Conservation (phyloP, 495 filamentous ascomycete genomes). For the Symbiotaphrina buchneri region DNA sequence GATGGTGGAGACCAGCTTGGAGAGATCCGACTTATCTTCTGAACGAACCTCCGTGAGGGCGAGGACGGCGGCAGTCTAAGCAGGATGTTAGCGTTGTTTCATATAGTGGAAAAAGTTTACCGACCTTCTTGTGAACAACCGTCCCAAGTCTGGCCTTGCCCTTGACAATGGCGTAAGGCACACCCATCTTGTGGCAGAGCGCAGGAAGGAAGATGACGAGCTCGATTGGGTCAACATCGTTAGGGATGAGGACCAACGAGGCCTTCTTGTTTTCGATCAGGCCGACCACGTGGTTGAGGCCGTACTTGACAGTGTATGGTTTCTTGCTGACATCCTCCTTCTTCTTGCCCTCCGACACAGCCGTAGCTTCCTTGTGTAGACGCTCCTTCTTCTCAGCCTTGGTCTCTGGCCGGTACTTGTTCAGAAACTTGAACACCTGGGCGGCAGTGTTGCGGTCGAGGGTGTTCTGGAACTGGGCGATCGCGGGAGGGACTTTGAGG, state of each 20-base stretch:
- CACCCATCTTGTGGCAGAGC: slow-evolving; percentile 99
- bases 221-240: slow-evolving; percentile 99
- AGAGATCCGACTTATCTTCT: slow-evolving; percentile 93
- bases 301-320: slow-evolving; percentile 97
- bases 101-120: background rate
- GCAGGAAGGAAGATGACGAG: slow-evolving; percentile 97
- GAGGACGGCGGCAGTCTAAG: slow-evolving; percentile 85
- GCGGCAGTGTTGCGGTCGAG: slow-evolving; percentile 97
- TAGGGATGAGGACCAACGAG: slow-evolving; percentile 86
- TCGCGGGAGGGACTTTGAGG: slow-evolving; percentile 92
- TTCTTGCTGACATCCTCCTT: slow-evolving; percentile 99
- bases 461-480: slow-evolving; percentile 91
- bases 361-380: slow-evolving; percentile 90
- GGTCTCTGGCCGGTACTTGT: slow-evolving; percentile 99
- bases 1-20: slow-evolving; percentile 86
- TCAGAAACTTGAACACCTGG: slow-evolving; percentile 93
- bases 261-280: slow-evolving; percentile 99
- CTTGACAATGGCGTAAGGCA: slow-evolving; percentile 98
- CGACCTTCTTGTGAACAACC: slow-evolving; percentile 97
- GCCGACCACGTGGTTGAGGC: slow-evolving; percentile 98
- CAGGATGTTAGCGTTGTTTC: background rate
- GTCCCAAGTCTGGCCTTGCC: slow-evolving; percentile 98
- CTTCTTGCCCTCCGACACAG: slow-evolving; percentile 95
- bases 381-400: slow-evolving; percentile 99
- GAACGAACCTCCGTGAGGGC: slow-evolving; percentile 88